Evolutionary conservation across 1,139 yeast species (phyloP), one percentile per base, ranked within the genome.

Genomic region (Citeromyces hawaiiensis): DNA sequence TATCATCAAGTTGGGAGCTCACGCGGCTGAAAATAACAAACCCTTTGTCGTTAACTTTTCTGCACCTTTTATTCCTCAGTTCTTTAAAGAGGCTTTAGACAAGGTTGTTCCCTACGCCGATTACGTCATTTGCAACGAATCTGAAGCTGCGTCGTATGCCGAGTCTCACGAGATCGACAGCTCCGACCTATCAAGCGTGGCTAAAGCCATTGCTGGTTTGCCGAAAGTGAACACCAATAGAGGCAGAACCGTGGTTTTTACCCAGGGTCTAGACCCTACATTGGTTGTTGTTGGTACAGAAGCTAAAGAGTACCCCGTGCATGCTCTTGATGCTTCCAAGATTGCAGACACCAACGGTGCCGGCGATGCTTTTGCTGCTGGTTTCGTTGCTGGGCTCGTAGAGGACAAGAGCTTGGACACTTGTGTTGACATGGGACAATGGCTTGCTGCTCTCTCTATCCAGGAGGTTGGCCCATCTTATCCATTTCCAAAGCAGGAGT

Each of bases 281-380:
- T 68, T 88, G 47, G 70, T 78, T 35, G 94, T 80, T 45, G 68
- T 71, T 46, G 60, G 63, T 41, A 60, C 60, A 31, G 71, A 60
- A 52, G 61, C 58, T 17, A 60, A 70, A 48, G 66, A 67, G 52
- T 76, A 62, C 68, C 70, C 82, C 40, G 96, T 91, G 42, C 80
- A 75, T 51, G 72, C 79, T 46, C 71, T 91, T 55, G 81, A 74
- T 37, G 55, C 73, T 37, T 64, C 70, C 39, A 68, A 81, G 61
- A 72, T 91, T 47, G 79, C 72, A 43, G 99, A 91, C 66, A 85
- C 97, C 57, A 91, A 91, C 65, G 98, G 98, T 68, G 98, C 98
- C 37, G 99, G 98, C 61, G 99, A 91, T 59, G 97, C 98, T 18
- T 91, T 91, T 58, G 98, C 97, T 44, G 94, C 95, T 56, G 99